phyloP scores from a whole-genome alignment of 257 asterid species.

The Rauvolfia tetraphylla region DNA sequence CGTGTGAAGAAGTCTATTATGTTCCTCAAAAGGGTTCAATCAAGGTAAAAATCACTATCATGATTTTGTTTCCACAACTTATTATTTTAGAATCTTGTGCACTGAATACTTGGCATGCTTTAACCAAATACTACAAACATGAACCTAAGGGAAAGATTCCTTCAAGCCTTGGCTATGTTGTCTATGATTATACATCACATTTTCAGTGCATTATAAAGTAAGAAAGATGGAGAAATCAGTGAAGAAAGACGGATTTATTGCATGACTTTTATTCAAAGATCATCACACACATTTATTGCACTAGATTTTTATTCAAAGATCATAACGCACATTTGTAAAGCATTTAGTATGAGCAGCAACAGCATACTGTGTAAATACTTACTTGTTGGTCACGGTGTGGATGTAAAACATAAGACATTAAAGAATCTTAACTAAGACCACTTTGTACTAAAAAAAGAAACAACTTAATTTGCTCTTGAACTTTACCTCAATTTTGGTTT shows the following conservation, averaged over 20 bases:
- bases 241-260: not conserved
- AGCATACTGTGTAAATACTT: no score
- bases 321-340: not conserved
- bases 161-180: not conserved
- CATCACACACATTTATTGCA: not conserved
- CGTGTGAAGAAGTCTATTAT: slow-evolving; percentile 91
- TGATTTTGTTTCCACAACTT: slow-evolving; percentile 4
- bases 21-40: slow-evolving; percentile 82
- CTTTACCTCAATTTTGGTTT: no score
- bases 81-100: not conserved
- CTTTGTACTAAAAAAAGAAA: not conserved
- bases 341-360: not conserved
- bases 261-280: not conserved
- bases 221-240: not conserved
- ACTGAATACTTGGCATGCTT: not conserved
- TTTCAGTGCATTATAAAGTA: not conserved
- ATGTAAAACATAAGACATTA: not conserved
- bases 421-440: not conserved
- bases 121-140: not conserved
- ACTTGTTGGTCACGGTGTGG: not conserved
- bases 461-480: no score
- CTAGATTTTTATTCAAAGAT: not conserved
- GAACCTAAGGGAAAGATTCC: not conserved
- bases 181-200: not conserved
- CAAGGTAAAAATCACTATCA: slow-evolving; percentile 46